Conservation (phyloP, 495 filamentous ascomycete species). For the Penicillium bialowiezense region DNA sequence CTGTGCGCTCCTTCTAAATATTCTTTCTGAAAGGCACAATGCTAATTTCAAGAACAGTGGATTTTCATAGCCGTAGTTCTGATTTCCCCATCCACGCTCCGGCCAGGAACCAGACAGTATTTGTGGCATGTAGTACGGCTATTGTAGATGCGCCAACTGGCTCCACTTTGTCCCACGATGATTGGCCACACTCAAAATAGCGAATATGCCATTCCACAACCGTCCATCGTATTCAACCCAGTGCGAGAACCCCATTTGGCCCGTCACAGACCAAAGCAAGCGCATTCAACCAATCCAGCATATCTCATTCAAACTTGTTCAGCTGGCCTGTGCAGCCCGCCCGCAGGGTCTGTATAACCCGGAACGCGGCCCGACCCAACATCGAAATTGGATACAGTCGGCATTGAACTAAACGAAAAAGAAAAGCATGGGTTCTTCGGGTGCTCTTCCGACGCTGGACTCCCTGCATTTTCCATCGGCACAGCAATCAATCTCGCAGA, state of each 20-base stretch:
- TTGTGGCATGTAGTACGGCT: not conserved
- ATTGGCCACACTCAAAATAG: slow-evolving; percentile 14
- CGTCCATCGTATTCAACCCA: not conserved
- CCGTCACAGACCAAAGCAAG: not conserved
- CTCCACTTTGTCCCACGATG: slow-evolving; percentile 3
- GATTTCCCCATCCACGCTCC: too few relatives aligned
- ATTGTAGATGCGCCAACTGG: not conserved
- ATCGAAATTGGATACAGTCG: slow-evolving; percentile 6
- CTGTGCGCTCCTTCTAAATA: too few relatives aligned
- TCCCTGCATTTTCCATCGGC: slow-evolving; percentile 44
- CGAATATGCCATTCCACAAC: slow-evolving; percentile 16
- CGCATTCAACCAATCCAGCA: not conserved
- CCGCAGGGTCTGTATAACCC: slow-evolving; percentile 8
- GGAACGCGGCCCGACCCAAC: slow-evolving; percentile 2
- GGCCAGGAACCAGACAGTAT: slow-evolving; percentile 1
- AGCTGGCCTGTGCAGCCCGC: not conserved
- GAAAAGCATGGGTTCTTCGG: slow-evolving; percentile 15
- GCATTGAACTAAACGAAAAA: not conserved
- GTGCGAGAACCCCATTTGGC: not conserved
- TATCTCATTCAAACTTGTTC: not conserved
- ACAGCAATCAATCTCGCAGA: slow-evolving; percentile 41
- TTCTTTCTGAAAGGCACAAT: too few relatives aligned
- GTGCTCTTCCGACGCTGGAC: slow-evolving; percentile 36
- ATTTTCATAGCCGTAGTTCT: not conserved
- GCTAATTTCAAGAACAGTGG: too few relatives aligned